phyloP scores from a whole-genome alignment of 2,329 filamentous ascomycete genomes.

The Fusarium continuum region DNA sequence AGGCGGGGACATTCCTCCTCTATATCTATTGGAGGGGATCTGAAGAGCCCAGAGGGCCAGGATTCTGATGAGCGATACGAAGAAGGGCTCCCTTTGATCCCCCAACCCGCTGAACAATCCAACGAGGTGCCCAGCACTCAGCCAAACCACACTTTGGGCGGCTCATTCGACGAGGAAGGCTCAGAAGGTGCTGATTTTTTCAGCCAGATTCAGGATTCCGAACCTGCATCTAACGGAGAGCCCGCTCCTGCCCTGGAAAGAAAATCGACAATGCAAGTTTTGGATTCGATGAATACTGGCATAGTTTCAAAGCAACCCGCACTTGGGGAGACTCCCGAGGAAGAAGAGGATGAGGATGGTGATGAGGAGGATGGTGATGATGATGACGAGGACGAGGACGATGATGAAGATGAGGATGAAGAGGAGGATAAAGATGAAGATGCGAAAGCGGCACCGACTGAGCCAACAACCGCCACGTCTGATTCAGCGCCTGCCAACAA shows the following conservation, averaged over 20 bases:
- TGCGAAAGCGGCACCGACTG: constrained; percentile 29
- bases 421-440: neutral
- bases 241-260: constrained; percentile 59
- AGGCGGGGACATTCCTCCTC: constrained; percentile 42
- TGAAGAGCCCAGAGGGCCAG: constrained; percentile 53
- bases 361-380: neutral
- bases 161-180: constrained; percentile 55
- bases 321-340: constrained; percentile 43
- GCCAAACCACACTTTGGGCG: constrained; percentile 32
- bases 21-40: constrained; percentile 56
- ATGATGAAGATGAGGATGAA: neutral
- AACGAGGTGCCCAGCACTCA: constrained; percentile 22
- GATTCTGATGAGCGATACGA: constrained; percentile 69
- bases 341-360: constrained; percentile 33
- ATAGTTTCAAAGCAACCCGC: constrained; percentile 45
- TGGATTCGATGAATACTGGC: constrained; percentile 59
- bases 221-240: constrained; percentile 23
- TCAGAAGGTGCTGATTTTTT: constrained; percentile 72
- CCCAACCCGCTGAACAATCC: constrained; percentile 41
- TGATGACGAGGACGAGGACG: neutral
- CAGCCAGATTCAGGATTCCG: constrained; percentile 55
- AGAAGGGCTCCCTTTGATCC: constrained; percentile 73
- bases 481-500: constrained; percentile 47
- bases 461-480: constrained; percentile 19
- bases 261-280: constrained; percentile 75